Base-by-base conservation (phyloP, 2,329 filamentous ascomycete species). In the Penicillium polonicum region DNA sequence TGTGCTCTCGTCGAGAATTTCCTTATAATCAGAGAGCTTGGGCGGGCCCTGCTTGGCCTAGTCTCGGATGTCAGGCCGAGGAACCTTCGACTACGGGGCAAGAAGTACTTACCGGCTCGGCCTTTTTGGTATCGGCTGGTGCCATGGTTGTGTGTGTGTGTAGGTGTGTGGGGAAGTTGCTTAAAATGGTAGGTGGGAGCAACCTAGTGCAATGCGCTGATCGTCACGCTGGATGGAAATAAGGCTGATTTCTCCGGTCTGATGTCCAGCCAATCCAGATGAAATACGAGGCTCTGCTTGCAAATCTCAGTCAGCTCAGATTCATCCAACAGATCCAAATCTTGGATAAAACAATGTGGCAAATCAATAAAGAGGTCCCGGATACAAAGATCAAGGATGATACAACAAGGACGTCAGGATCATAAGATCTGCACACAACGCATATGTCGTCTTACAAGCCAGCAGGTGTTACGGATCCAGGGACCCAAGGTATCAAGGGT, bases 1-100 rank as follows among this genome's bases (percentile, higher is more conserved):
- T 56, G 92, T 96, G 55, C 77, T 74, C 60, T 81, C 78, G 74
- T 97, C 93, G 76, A 99, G 87, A 72, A 83, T 82, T 64, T 94
- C 89, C 59, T 85, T 87, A 64, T 91, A 85, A 59, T 90, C 85
- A 59, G 82, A 80, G 68, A 86, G 74, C 60, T 76, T 80, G 55
- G 78, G 74, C 58, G 74, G 72, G 53, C 76, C 78, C 61, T 82
- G 77, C 66, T 80, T 78, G 76, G 78, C 72, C 74, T 49, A 36
- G 39, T 17, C 12, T 39, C 33, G 29, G 3, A 36, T 25, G n/a
- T 52, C 17, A 52, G 50, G 21, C 21, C 39, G 17, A 51, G 27
- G n/a, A 35, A 15, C 10, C 9, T 25, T 19, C 23, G 17, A 23
- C 13, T 27, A 41, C 9, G 27, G 12, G 38, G 10, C 27, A 33